These are phyloP conservation scores for Trichothecium roseum DNA, from an alignment of 2,329 filamentous ascomycete genomes.

Conservation along the genomic window DNA sequence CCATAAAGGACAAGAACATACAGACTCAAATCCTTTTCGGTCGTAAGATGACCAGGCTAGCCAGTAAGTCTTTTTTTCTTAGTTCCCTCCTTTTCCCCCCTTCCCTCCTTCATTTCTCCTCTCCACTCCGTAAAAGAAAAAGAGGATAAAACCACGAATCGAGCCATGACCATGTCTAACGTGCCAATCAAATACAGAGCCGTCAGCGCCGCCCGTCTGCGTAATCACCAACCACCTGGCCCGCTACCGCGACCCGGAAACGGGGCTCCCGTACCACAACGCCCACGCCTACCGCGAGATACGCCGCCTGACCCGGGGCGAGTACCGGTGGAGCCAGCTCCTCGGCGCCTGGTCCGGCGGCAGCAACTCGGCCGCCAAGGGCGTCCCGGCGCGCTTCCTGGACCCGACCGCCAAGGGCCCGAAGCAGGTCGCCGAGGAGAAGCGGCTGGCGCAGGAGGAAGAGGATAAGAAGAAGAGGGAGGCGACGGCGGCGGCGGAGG, in stretches of 20 bases:
- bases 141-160: background rate
- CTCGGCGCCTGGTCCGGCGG: constrained; percentile 76
- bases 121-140: constrained; percentile 4
- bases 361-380: constrained; percentile 52
- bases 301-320: constrained; percentile 58
- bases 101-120: background rate
- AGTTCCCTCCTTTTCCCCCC: too few relatives aligned
- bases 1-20: constrained; percentile 43
- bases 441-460: constrained; percentile 5
- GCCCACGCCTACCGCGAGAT: constrained; percentile 74
- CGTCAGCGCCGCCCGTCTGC: constrained; percentile 49
- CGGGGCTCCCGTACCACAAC: constrained; percentile 73
- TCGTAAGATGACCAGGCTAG: constrained; percentile 45
- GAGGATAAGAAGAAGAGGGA: constrained; percentile 14
- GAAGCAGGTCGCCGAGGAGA: background rate
- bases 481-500: constrained; percentile 4
- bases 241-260: constrained; percentile 75
- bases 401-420: constrained; percentile 19
- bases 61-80: constrained; percentile 30
- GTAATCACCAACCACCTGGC: constrained; percentile 76
- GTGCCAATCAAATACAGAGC: constrained; percentile 27
- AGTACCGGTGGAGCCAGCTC: constrained; percentile 73
- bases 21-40: constrained; percentile 51
- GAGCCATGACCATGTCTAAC: background rate
- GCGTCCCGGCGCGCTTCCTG: constrained; percentile 70